These are phyloP conservation scores for Bacidia rubella DNA, from an alignment of 495 filamentous ascomycete genomes.

Conservation along the genomic window DNA sequence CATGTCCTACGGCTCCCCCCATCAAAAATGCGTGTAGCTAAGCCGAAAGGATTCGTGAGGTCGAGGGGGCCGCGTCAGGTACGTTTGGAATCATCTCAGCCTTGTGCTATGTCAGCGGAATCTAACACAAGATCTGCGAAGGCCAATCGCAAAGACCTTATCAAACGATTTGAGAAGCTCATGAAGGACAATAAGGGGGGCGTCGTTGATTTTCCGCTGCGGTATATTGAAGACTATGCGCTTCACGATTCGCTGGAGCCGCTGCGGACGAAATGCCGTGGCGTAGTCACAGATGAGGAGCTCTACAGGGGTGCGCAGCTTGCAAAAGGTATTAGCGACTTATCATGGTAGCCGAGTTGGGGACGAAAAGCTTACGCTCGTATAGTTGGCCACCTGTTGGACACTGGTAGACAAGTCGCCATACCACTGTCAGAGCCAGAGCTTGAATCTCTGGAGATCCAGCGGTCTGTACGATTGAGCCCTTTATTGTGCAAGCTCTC, in stretches of 20 bases:
- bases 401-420: background rate
- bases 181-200: conserved; percentile 6
- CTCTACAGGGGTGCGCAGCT: background rate
- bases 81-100: background rate
- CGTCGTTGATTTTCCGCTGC: conserved; percentile 1
- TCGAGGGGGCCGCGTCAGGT: background rate
- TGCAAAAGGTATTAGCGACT: background rate
- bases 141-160: background rate
- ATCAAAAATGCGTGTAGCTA: background rate
- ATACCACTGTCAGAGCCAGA: background rate
- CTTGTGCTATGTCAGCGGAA: too few species aligned
- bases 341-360: background rate
- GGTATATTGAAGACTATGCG: background rate
- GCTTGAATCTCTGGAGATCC: background rate
- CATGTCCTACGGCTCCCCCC: too few species aligned
- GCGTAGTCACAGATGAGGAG: background rate
- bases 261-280: background rate
- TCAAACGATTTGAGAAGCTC: background rate
- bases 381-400: background rate
- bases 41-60: background rate
- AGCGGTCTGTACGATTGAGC: background rate
- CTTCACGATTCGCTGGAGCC: background rate
- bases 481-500: too few species aligned
- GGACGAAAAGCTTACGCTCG: background rate
- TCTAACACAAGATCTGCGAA: too few species aligned